Base-by-base conservation (phyloP, 2,329 filamentous ascomycete species). In the Hypoxylon sp. region DNA sequence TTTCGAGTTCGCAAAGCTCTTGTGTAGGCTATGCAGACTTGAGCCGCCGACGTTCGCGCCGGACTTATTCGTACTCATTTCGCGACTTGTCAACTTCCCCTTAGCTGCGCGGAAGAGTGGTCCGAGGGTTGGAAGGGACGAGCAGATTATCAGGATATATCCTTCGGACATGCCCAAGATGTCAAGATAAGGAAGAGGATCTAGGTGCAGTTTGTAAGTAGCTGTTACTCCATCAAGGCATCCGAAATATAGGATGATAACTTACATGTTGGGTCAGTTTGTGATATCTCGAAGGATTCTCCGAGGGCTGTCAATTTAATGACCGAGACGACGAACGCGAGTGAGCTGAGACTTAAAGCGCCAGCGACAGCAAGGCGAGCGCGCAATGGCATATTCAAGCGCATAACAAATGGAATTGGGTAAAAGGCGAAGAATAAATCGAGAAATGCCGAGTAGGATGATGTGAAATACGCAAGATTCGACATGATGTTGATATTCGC, bases 391-490 rank as follows among this genome's bases (percentile, higher is more conserved):
- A 75, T 75, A 47, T 73, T 73, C 13, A 75, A 51, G 19, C 72
- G 69, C 73, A 75, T 75, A n/a, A 75, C 60, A 20, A 74, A 72
- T 4, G 73, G 72, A 3, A 75, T 68, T 4, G 73, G 73, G 48
- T 74, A 75, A 5, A 75, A 59, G 6, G 73, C 73, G 62, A 75
- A 75, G 64, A 75, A 74, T 6, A 74, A 52, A 59, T 75, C 73
- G 43, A 75, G 72, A 26, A 72, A 71, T 3, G 72, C 72, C 6
- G 73, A 74, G 57, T 74, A 75, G 2, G 68, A 60, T n/a, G 73
- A 75, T 3, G 71, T 70, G 49, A 74, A 73, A 52, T 74, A 75
- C 7, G 71, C 72, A 2, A 75, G 62, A 30, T 68, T 54, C 4
- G 64, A 60, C 55, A 74, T 66, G 4, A 73, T 52, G 7, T 22